Base-by-base conservation (phyloP, 2,329 filamentous ascomycete genomes). In the Penicillium brevicompactum region DNA sequence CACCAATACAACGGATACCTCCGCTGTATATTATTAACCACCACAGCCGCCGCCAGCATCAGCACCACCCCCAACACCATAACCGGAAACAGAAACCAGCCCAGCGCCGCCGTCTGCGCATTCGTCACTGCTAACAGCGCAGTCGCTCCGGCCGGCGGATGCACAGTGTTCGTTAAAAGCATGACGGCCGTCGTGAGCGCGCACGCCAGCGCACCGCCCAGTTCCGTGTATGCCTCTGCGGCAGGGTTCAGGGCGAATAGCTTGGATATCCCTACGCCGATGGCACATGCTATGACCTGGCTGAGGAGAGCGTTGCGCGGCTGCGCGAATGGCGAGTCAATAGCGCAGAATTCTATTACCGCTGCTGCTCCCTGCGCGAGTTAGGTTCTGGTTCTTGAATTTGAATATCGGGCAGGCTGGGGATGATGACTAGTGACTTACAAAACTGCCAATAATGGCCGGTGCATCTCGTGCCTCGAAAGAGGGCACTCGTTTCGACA, bases 61-160 rank as follows among this genome's bases (percentile, higher is more conserved):
- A 91, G 69, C 0, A 70, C 67, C 46, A 79, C 82, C 4, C 83
- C 85, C 21, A 91, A 73, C 37, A 87, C 50, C 16, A 90, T 79
- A 5, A 90, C 74, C 0, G 86, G 83, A 5, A 91, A 68, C 11
- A 90, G 72, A 56, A 81, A 84, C 89, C 89, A 92, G n/a, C 88
- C 87, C 10, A 91, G 70, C 0, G 66, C 62, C 9, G 42, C 54
- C 7, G 53, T 61, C 31, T 80, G 76, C 1, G 85, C 75, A 1
- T 77, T 74, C 2, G 80, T 74, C 55, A 88, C 86, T 0, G 87
- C 87, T 24, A 92, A 74, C 1, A 92, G 73, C 0, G 87, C 88
- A 0, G 88, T 92, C 8, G 89, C 88, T 4, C 89, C 89, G 0
- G 87, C 89, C 0, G 89, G 89, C 0, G 89, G 89, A 61, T 92